These are phyloP conservation scores for Alternaria sp. DNA, from an alignment of 2,329 filamentous ascomycete genomes.

Conservation along the genomic window DNA sequence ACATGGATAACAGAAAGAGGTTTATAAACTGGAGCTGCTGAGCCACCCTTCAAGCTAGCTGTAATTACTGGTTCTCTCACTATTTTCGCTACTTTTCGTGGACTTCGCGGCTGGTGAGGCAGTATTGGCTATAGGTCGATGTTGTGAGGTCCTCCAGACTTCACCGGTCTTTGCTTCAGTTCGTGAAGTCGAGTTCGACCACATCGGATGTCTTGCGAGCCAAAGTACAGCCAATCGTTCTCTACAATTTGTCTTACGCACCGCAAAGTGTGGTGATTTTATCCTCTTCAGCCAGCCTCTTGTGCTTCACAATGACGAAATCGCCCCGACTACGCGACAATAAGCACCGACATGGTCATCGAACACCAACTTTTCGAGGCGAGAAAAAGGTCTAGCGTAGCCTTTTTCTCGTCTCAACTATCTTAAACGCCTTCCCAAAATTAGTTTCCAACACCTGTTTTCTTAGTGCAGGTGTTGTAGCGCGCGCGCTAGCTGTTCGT, in stretches of 20 bases:
- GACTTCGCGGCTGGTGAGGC: not conserved
- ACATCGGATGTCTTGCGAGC: not conserved
- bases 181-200: not conserved
- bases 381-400: too few species aligned
- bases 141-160: not conserved
- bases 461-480: too few species aligned
- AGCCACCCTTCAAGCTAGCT: not conserved
- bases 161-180: not conserved
- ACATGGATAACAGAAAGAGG: not conserved
- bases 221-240: not conserved
- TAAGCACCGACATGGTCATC: not conserved
- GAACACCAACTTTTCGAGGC: too few species aligned
- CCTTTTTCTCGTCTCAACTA: too few species aligned
- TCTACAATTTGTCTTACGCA: not conserved
- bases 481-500: too few species aligned
- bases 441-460: too few species aligned
- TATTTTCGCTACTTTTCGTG: not conserved
- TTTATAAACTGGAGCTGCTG: not conserved
- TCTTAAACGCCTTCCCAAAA: too few species aligned
- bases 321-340: not conserved
- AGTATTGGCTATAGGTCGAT: not conserved
- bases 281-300: not conserved
- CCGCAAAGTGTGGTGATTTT: not conserved
- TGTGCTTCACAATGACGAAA: not conserved
- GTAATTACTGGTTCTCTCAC: not conserved